Base-by-base conservation (phyloP, 2,329 filamentous ascomycete species). In the Didymella exigua region DNA sequence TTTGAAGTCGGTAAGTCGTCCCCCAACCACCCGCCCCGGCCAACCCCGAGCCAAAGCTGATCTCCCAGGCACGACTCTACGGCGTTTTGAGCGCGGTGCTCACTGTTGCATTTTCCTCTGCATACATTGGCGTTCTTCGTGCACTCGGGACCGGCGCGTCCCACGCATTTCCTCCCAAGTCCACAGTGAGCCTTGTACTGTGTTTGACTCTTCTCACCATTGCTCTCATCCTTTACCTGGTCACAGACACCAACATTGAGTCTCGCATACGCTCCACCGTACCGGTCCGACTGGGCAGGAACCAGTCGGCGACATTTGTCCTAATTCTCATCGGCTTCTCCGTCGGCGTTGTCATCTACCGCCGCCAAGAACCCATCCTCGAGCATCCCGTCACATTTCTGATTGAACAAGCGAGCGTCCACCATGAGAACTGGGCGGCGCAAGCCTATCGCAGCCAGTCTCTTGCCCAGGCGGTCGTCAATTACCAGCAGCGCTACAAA, bases 331-430 rank as follows among this genome's bases (percentile, higher is more conserved):
- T 81, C 38, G 66, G 75, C n/a, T 65, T 74, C 21, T 67, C 62
- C 8, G 54, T 70, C 8, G 64, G 65, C 41, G 63, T 70, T 5
- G 54, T 66, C 9, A 33, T 70, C 49, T 80, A 59, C 75, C 77
- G 54, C 43, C 69, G 76, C 24, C 72, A 76, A 26, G 77, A 78
- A 48, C 76, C 73, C 19, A 72, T 73, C 16, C 60, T 73, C 16
- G 76, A 76, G 31, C 84, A 86, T 64, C 83, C 84, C 0, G 84
- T 86, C 44, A 80, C 84, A 47, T 65, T 78, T 30, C 74, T 86
- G 16, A 82, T 86, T 24, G 78, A 80, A 40, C 71, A 81, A 16
- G 83, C 79, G 14, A 75, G 76, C 43, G 56, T 71, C 2, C 74
- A 77, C 38, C 81, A 85, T 59, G 71, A 81, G n/a, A 62, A 68